Evolutionary conservation across 768 basidiomycete species (phyloP), one percentile per base, ranked within the genome.

Genomic region (Phlebiopsis flavidoalba): DNA sequence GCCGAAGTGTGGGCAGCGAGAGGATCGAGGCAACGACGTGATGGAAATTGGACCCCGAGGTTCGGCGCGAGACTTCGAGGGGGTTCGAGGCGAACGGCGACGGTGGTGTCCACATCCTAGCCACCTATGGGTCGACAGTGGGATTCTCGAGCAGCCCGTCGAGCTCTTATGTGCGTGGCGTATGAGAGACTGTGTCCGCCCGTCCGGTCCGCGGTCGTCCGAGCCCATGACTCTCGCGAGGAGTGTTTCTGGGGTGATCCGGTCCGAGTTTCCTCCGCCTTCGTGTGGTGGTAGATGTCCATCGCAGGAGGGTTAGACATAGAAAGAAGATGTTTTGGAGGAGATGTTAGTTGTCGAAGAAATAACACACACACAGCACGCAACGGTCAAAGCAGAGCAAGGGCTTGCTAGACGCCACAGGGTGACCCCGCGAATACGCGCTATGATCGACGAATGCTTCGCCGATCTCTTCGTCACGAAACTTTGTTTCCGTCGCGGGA

Each of bases 1-100:
- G 82, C n/a, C 12, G 88, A 89, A 0, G 89, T 92, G 66, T 88
- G 86, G 0, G 80, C 69, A 0, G 79, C 85, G 19, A 91, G 78
- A 1, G 88, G 84, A 67, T 89, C 83, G 33, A 92, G n/a, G 82
- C 19, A 90, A 76, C 61, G 73, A 78, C 51, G 74, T 73, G 33
- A 88, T n/a, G 78, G 62, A 85, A 89, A 36, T 68, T 65, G 2
- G 78, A 73, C n/a, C n/a, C n/a, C n/a, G 10, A 90, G 79, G 64
- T 91, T n/a, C 87, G 2, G 76, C 76, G 62, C 80, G 82, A 6
- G 87, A 87, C 66, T 78, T n/a, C 65, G 60, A 89, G 75, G 4
- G 85, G 84, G 71, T 89, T 92, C 33, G 77, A 74, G 8, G 76
- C 72, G 71, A 83, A 84, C 5, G 79, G 78, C 37, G 54, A 43